These are phyloP conservation scores for Cryptococcus neoformans DNA, from an alignment of 1,284 basidiomycete species.

Conservation along the genomic window DNA sequence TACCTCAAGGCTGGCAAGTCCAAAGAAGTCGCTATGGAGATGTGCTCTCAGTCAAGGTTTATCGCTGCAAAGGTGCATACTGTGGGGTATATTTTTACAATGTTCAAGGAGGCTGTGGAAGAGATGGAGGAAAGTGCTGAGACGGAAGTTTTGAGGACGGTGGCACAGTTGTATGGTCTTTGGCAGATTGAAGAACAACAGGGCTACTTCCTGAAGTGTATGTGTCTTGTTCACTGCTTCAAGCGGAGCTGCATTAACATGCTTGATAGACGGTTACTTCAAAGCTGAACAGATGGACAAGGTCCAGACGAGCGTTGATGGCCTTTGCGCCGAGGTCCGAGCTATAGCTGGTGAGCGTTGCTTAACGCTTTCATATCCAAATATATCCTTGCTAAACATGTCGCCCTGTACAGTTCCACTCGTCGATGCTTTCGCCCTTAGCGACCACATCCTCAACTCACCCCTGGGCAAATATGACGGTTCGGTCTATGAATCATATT, in stretches of 20 bases:
- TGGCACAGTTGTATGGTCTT: constrained; percentile 52
- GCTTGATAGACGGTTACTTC: constrained; percentile 49
- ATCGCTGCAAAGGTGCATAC: constrained; percentile 55
- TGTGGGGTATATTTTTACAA: constrained; percentile 43
- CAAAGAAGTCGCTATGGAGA: constrained; percentile 56
- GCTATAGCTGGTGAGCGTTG: constrained; percentile 47
- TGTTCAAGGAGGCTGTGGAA: constrained; percentile 48
- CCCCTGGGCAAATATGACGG: constrained; percentile 56
- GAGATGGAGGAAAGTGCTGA: constrained; percentile 41
- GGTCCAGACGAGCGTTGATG: constrained; percentile 51
- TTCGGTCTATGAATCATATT: constrained; percentile 53
- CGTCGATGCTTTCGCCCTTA: constrained; percentile 55
- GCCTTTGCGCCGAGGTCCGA: constrained; percentile 53
- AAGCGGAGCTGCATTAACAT: background rate
- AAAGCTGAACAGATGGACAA: constrained; percentile 51
- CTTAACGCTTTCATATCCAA: background rate
- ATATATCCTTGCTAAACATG: background rate
- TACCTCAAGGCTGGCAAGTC: constrained; percentile 50
- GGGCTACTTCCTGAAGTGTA: constrained; percentile 55
- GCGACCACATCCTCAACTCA: constrained; percentile 59
- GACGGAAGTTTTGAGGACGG: constrained; percentile 43
- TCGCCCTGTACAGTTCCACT: constrained; percentile 45
- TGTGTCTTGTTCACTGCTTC: constrained; percentile 10
- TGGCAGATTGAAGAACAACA: constrained; percentile 60
- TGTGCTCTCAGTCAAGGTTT: constrained; percentile 56